A percentile compares a stretch with the other conserved stretches of the same genome.
Conservation (phyloP, 495 filamentous ascomycete genomes). For the Schizothecium vesticola region DNA sequence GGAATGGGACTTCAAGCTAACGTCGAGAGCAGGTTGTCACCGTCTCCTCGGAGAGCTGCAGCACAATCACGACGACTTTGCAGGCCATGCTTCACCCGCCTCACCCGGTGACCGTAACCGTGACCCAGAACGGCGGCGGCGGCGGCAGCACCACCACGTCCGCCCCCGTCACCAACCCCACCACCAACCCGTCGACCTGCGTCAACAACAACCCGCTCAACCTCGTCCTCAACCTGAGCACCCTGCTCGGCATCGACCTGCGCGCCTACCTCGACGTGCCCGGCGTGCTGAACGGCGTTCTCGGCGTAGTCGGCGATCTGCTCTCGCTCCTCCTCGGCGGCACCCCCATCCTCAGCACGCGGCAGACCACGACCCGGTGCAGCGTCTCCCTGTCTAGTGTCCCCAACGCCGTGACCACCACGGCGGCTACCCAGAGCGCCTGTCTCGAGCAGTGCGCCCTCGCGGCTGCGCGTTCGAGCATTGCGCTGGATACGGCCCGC, state of each 20-base stretch:
- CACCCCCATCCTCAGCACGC: neutral
- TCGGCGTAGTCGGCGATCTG: conserved; percentile 2
- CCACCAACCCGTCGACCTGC: neutral
- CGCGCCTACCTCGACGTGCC: conserved; percentile 2
- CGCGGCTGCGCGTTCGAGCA: neutral
- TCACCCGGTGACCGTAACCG: neutral
- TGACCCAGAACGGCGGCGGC: neutral
- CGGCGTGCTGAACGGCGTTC: neutral
- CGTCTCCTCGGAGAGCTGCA: neutral
- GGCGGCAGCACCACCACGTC: neutral
- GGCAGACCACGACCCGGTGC: conserved; percentile 5
- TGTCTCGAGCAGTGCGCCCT: conserved; percentile 11
- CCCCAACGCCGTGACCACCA: conserved; percentile 2
- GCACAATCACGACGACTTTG: neutral
- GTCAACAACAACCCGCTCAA: neutral
- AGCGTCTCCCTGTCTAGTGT: conserved; percentile 2
- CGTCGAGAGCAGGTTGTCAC: neutral
- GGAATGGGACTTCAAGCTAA: neutral
- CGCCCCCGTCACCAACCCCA: neutral
- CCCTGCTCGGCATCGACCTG: conserved; percentile 11
- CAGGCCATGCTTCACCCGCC: neutral
- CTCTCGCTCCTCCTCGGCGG: conserved; percentile 1
- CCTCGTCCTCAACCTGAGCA: conserved; percentile 8
- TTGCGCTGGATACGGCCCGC: neutral
- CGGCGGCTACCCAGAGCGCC: conserved; percentile 1